Conservation (phyloP, 2,329 filamentous ascomycete genomes). For the Paraconiothyrium brasiliense region DNA sequence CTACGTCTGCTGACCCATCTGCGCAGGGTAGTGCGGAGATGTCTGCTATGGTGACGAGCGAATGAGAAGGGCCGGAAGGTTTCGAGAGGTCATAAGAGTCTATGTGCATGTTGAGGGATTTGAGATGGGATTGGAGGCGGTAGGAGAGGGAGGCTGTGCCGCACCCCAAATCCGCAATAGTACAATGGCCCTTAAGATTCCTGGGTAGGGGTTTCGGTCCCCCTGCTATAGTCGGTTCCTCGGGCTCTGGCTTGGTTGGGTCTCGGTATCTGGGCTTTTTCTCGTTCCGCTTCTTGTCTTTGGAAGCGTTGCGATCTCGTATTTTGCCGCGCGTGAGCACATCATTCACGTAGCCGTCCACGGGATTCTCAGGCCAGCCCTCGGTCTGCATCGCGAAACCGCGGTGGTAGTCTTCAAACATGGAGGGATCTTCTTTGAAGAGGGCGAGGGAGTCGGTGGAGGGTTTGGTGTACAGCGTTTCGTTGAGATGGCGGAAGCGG, state of each 20-base stretch:
- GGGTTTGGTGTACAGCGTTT: slow-evolving; percentile 92
- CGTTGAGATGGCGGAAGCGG: slow-evolving; percentile 96
- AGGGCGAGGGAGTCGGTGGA: slow-evolving; percentile 84
- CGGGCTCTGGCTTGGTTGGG: slow-evolving; percentile 26
- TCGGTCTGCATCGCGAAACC: slow-evolving; percentile 96
- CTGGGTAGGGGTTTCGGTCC: slow-evolving; percentile 70
- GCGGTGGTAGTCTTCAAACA: slow-evolving; percentile 96
- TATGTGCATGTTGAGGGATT: slow-evolving; percentile 76
- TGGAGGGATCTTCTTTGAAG: slow-evolving; percentile 85
- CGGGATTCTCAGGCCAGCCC: slow-evolving; percentile 96
- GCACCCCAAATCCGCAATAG: slow-evolving; percentile 90
- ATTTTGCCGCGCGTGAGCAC: slow-evolving; percentile 74
- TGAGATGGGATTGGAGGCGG: slow-evolving; percentile 69
- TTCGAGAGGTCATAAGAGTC: slow-evolving; percentile 88
- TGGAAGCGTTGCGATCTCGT: slow-evolving; percentile 44
- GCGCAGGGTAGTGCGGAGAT: slow-evolving; percentile 82
- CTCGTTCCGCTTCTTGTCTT: slow-evolving; percentile 53
- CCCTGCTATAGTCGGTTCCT: slow-evolving; percentile 23
- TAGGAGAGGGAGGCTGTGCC: slow-evolving; percentile 86
- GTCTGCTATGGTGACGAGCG: slow-evolving; percentile 86
- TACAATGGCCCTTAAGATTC: slow-evolving; percentile 72
- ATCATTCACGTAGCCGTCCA: slow-evolving; percentile 82
- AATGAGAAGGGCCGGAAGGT: slow-evolving; percentile 73
- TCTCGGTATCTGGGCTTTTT: slow-evolving; percentile 30
- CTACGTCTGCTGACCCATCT: slow-evolving; percentile 81